Evolutionary conservation across 352 stramenopile species (phyloP).

Genomic region (Pythium diclinum): DNA sequence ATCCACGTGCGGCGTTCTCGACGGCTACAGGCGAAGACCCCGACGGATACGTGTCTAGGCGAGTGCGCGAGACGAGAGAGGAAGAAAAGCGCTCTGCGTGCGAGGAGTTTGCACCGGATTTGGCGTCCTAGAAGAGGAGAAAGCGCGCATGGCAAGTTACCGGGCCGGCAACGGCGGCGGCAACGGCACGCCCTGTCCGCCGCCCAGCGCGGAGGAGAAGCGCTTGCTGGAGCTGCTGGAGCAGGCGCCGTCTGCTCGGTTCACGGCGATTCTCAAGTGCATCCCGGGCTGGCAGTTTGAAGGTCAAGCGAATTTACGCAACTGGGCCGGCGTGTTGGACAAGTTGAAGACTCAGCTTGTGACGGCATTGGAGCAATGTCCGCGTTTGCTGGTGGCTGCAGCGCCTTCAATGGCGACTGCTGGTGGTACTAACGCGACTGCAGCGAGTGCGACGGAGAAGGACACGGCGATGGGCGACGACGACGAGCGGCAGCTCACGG

Average conservation of each 20-base stretch:
- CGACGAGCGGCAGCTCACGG: slow-evolving; percentile 40
- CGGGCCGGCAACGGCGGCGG: slow-evolving; percentile 2
- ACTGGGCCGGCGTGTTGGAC: slow-evolving; percentile 62
- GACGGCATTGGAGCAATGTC: slow-evolving; percentile 39
- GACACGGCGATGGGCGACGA: slow-evolving; percentile 21
- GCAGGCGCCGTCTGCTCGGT: slow-evolving; percentile 36
- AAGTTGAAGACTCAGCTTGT: slow-evolving; percentile 50
- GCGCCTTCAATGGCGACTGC: not conserved
- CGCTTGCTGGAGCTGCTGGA: slow-evolving; percentile 66
- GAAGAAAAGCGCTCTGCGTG: not conserved
- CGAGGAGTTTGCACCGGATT: not conserved
- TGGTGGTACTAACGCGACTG: slow-evolving; percentile 5
- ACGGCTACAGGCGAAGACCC: not conserved
- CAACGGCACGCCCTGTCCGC: slow-evolving; percentile 17
- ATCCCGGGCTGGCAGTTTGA: slow-evolving; percentile 79
- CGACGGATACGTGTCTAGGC: not conserved
- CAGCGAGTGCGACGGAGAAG: not conserved
- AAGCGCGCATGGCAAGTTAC: slow-evolving; percentile 10
- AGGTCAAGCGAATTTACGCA: slow-evolving; percentile 68
- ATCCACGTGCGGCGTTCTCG: not conserved
- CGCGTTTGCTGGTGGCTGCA: slow-evolving; percentile 41
- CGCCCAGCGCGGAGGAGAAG: slow-evolving; percentile 47
- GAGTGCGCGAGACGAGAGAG: slow-evolving; percentile 1
- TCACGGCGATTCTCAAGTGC: slow-evolving; percentile 61
- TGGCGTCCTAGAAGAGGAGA: not conserved